Percentiles rank a stretch among this genome's conserved stretches.
phyloP scores from a whole-genome alignment of 1,139 yeast species.

The Zygosaccharomyces sapae region DNA sequence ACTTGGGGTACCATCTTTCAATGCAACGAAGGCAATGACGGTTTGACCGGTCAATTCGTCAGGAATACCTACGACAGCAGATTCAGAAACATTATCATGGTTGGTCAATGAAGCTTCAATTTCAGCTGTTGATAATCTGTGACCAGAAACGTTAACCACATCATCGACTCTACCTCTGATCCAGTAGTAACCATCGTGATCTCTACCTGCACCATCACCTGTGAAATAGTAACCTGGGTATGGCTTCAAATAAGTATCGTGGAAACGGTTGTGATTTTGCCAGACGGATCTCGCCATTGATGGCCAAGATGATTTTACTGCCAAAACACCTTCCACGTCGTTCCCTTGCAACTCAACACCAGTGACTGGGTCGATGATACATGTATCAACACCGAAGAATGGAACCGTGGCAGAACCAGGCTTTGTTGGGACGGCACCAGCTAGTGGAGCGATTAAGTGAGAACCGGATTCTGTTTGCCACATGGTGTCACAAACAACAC shows the following conservation, averaged over 20 bases:
- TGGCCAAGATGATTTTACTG: constrained; percentile 71
- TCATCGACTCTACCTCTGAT: constrained; percentile 79
- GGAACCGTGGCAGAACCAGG: constrained; percentile 80
- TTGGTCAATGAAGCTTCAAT: constrained; percentile 76
- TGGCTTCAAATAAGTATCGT: constrained; percentile 69
- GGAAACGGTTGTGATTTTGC: constrained; percentile 62
- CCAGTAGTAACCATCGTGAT: constrained; percentile 73
- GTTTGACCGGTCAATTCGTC: constrained; percentile 82
- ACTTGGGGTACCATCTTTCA: constrained; percentile 47
- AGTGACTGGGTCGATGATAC: constrained; percentile 64
- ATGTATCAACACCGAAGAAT: constrained; percentile 68
- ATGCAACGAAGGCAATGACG: constrained; percentile 73
- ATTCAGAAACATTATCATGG: constrained; percentile 65
- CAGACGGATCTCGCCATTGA: constrained; percentile 74
- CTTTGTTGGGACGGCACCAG: constrained; percentile 60
- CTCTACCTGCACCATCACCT: constrained; percentile 86
- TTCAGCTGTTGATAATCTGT: constrained; percentile 76
- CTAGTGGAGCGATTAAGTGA: constrained; percentile 66
- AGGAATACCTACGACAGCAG: constrained; percentile 96
- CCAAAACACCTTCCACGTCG: constrained; percentile 72
- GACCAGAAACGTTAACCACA: constrained; percentile 78
- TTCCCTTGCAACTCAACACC: constrained; percentile 62
- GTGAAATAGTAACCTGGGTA: constrained; percentile 68
- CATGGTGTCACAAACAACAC: constrained; percentile 73
- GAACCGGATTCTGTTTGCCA: constrained; percentile 86